Percentiles rank a stretch among this genome's conserved stretches.
Evolutionary conservation across 768 basidiomycete genomes (phyloP).

Genomic region (Pulveroboletus ravenelii): DNA sequence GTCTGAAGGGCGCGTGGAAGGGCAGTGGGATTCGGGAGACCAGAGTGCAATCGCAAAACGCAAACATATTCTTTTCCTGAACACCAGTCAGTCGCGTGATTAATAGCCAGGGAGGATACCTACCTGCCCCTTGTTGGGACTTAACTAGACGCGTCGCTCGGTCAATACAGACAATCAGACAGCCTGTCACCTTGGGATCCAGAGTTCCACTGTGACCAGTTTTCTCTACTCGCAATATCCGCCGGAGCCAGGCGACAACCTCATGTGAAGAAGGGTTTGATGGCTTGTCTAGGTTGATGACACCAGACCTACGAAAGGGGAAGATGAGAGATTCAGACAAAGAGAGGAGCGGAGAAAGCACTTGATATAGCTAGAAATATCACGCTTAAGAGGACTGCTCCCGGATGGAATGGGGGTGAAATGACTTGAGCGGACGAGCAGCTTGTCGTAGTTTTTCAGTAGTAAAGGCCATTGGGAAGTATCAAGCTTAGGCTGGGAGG

Average conservation of each 20-base stretch:
- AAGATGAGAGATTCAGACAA: neutral
- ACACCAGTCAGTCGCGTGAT: conserved; percentile 1
- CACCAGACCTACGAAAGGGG: conserved; percentile 69
- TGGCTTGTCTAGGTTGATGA: conserved; percentile 99
- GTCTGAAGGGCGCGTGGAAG: conserved; percentile 95
- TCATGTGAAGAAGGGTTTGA: conserved; percentile 99
- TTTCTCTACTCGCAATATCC: conserved; percentile 96
- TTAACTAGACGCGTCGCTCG: conserved; percentile 97
- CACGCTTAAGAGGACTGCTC: conserved; percentile 91
- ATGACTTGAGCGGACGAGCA: conserved; percentile 90
- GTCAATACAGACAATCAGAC: conserved; percentile 98
- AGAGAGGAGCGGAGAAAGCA: conserved; percentile 28
- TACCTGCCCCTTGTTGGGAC: conserved; percentile 96
- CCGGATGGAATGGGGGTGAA: conserved; percentile 97
- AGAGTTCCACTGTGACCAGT: conserved; percentile 98
- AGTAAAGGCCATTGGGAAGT: conserved; percentile 98
- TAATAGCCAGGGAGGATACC: neutral
- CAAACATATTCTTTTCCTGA: conserved; percentile 97
- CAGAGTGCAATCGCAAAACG: conserved; percentile 87
- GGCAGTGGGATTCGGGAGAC: conserved; percentile 73
- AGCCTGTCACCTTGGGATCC: conserved; percentile 98
- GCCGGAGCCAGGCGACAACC: conserved; percentile 96
- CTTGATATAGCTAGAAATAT: conserved; percentile 90
- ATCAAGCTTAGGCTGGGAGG: conserved; percentile 69
- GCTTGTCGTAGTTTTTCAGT: conserved; percentile 98